phyloP scores from a whole-genome alignment of 176 grass and related monocot species.

The Carex littledalei region DNA sequence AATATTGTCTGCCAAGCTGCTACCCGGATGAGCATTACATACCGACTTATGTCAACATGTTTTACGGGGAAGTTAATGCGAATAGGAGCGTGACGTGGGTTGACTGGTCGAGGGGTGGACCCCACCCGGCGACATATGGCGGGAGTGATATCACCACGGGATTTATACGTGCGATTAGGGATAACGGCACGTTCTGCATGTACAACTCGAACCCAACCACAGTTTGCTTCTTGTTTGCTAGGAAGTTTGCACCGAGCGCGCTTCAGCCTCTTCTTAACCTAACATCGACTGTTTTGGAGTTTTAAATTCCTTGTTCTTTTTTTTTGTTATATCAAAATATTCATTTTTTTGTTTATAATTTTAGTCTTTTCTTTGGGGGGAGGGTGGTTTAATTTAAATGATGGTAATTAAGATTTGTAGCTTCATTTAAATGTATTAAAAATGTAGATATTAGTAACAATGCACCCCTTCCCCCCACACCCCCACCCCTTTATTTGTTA shows the following conservation, averaged over 20 bases:
- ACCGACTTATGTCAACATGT: constrained; percentile 48
- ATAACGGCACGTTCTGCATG: constrained; percentile 36
- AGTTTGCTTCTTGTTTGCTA: constrained; percentile 70
- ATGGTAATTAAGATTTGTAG: constrained; percentile 21
- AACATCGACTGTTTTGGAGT: constrained; percentile 51
- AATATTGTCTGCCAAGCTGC: constrained; percentile 59
- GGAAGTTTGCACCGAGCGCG: constrained; percentile 65
- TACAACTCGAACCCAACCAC: constrained; percentile 38
- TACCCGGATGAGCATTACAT: constrained; percentile 97
- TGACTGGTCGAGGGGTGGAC: constrained; percentile 47
- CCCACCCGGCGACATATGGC: constrained; percentile 62
- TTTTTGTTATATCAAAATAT: background rate
- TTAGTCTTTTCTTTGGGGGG: background rate
- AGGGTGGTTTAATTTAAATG: background rate
- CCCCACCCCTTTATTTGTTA: background rate
- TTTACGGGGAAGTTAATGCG: constrained; percentile 39
- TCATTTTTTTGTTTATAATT: background rate
- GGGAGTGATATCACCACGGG: constrained; percentile 30
- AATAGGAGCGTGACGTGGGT: constrained; percentile 79
- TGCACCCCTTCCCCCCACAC: background rate
- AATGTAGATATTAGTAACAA: constrained; percentile 6
- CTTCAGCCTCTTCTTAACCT: constrained; percentile 55
- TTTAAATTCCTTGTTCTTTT: constrained; percentile 8
- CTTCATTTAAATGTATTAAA: background rate
- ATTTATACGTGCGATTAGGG: constrained; percentile 50